These are phyloP conservation scores for Neopestalotiopsis sp. DNA, from an alignment of 2,329 filamentous ascomycete genomes.

Conservation along the genomic window DNA sequence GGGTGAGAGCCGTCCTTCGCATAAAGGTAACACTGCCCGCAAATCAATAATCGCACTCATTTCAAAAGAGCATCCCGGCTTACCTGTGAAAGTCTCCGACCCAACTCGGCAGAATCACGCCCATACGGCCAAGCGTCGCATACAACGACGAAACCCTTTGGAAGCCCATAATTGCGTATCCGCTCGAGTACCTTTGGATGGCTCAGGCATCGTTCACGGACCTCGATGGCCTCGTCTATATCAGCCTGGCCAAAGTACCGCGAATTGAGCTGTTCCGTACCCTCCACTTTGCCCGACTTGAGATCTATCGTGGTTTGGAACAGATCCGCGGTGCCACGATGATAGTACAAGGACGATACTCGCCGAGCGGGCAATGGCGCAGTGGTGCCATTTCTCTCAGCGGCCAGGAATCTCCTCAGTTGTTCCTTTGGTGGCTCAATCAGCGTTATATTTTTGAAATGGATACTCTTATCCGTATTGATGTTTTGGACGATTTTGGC, in stretches of 20 bases:
- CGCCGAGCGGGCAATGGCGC: background rate
- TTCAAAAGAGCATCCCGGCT: background rate
- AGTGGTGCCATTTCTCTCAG: slow-evolving; percentile 1
- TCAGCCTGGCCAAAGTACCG: background rate
- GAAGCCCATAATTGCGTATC: slow-evolving; percentile 2
- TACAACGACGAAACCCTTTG: background rate
- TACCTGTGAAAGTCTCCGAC: slow-evolving; percentile 1
- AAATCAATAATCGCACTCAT: background rate
- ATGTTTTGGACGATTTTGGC: background rate
- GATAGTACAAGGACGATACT: slow-evolving; percentile 2
- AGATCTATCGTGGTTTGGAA: background rate
- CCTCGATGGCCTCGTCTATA: background rate
- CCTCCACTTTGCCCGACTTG: background rate
- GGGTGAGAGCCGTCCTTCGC: slow-evolving; percentile 1
- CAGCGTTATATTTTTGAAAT: slow-evolving; percentile 4
- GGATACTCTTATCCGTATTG: background rate
- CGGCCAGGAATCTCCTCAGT: background rate
- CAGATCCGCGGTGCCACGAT: background rate
- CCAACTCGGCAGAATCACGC: background rate
- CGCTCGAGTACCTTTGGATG: background rate
- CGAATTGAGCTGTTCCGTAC: background rate
- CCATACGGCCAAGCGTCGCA: slow-evolving; percentile 6
- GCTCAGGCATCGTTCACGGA: background rate
- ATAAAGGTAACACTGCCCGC: background rate
- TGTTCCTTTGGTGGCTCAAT: background rate